Evolutionary conservation across 2,329 filamentous ascomycete genomes (phyloP).

Genomic region (Penicillium psychrosexuale): DNA sequence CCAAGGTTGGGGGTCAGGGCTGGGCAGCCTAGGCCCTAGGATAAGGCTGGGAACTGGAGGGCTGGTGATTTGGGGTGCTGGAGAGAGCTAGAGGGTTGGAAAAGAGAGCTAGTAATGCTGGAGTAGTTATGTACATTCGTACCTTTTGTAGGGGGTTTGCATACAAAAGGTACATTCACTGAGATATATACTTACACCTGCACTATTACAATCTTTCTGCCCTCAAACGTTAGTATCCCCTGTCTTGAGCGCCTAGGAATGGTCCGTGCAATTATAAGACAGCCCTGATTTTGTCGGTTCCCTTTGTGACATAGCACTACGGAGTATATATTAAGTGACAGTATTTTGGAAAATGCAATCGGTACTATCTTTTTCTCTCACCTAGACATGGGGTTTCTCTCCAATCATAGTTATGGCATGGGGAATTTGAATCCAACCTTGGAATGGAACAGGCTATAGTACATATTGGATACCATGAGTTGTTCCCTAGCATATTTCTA

Average conservation of each 20-base stretch:
- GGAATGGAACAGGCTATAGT: background rate
- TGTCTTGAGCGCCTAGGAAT: background rate
- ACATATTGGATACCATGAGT: background rate
- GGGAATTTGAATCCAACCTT: too few relatives aligned
- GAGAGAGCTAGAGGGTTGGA: background rate
- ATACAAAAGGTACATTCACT: background rate
- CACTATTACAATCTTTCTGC: background rate
- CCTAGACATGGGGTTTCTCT: background rate
- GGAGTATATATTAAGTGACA: too few relatives aligned
- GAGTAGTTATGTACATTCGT: background rate
- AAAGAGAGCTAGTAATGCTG: background rate
- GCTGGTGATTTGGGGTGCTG: background rate
- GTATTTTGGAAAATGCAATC: background rate
- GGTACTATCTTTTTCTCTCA: background rate
- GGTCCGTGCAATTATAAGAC: background rate
- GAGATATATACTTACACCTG: background rate
- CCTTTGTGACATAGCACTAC: background rate
- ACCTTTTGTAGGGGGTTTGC: background rate
- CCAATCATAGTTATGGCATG: background rate
- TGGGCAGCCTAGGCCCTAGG: background rate
- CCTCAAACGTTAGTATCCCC: background rate
- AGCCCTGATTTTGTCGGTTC: background rate
- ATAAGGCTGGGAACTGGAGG: background rate
- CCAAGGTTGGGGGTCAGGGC: background rate
- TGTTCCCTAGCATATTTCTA: background rate